These are phyloP conservation scores for Cryomyces minteri DNA, from an alignment of 495 filamentous ascomycete genomes.

Conservation along the genomic window DNA sequence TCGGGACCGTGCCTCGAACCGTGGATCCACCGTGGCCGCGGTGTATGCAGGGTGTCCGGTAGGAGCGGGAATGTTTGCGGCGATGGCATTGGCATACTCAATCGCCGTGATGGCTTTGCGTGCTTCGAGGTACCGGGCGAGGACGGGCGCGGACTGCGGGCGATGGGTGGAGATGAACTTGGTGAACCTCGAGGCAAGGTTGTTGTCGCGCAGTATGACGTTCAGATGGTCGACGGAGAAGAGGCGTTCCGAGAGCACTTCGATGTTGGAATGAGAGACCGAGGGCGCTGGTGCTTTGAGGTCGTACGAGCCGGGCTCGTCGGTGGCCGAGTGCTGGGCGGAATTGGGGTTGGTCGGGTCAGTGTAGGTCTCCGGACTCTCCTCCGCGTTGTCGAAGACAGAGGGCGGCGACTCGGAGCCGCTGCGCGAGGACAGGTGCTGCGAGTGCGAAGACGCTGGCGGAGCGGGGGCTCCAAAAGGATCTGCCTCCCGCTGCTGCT, in stretches of 20 bases:
- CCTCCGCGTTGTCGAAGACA: slow-evolving; percentile 5
- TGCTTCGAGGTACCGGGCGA: slow-evolving; percentile 15
- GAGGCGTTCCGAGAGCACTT: slow-evolving; percentile 12
- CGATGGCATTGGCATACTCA: slow-evolving; percentile 19
- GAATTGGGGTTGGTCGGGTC: slow-evolving; percentile 6
- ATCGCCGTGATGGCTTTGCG: slow-evolving; percentile 19
- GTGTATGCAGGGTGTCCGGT: slow-evolving; percentile 1
- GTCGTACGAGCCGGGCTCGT: slow-evolving; percentile 14
- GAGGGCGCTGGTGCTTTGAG: slow-evolving; percentile 17
- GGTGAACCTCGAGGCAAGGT: slow-evolving; percentile 8
- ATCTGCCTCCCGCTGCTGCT: too few relatives aligned
- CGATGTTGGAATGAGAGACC: slow-evolving; percentile 14
- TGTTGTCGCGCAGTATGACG: slow-evolving; percentile 15
- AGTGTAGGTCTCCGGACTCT: neutral
- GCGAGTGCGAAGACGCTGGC: too few relatives aligned
- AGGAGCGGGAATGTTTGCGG: slow-evolving; percentile 5
- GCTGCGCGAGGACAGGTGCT: too few relatives aligned
- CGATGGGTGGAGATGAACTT: slow-evolving; percentile 15
- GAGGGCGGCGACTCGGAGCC: slow-evolving; percentile 1
- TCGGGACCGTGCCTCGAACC: slow-evolving; percentile 13
- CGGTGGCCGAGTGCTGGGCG: slow-evolving; percentile 2
- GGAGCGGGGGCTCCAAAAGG: too few relatives aligned
- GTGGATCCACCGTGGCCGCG: slow-evolving; percentile 11
- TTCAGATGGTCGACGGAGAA: slow-evolving; percentile 20
- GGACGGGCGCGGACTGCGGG: slow-evolving; percentile 11